These are phyloP conservation scores for Meira miltonrushii DNA, from an alignment of 1,284 basidiomycete species.

Conservation along the genomic window DNA sequence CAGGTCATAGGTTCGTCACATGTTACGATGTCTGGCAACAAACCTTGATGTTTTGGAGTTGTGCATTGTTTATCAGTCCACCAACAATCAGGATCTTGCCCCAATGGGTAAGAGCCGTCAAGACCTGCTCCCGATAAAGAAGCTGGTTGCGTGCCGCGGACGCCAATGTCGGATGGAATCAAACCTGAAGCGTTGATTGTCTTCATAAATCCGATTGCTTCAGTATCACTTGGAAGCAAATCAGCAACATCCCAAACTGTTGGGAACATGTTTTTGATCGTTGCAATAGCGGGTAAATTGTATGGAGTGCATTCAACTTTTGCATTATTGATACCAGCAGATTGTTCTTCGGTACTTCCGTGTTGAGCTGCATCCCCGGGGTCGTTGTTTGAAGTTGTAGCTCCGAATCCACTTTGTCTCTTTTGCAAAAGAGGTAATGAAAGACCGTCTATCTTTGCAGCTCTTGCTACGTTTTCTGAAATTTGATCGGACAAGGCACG, in stretches of 20 bases:
- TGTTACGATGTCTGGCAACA: slow-evolving; percentile 52
- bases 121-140: slow-evolving; percentile 11
- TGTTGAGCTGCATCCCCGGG: too few relatives aligned
- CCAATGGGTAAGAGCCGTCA: slow-evolving; percentile 9
- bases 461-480: too few relatives aligned
- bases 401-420: too few relatives aligned
- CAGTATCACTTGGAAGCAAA: slow-evolving; percentile 52
- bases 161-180: slow-evolving; percentile 46
- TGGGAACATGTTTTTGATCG: slow-evolving; percentile 31
- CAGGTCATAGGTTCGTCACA: slow-evolving; percentile 57
- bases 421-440: too few relatives aligned
- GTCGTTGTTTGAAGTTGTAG: too few relatives aligned
- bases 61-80: slow-evolving; percentile 42
- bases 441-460: too few relatives aligned
- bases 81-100: slow-evolving; percentile 46
- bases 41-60: slow-evolving; percentile 54
- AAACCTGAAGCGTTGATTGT: slow-evolving; percentile 49
- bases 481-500: too few relatives aligned
- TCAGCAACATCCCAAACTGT: slow-evolving; percentile 52
- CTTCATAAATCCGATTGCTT: slow-evolving; percentile 50
- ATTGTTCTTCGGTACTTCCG: slow-evolving; percentile 20
- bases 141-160: neutral
- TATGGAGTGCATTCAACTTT: slow-evolving; percentile 38
- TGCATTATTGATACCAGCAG: slow-evolving; percentile 25
- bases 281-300: slow-evolving; percentile 26